phyloP scores from a whole-genome alignment of 2,329 filamentous ascomycete genomes.

The Monilinia laxa region DNA sequence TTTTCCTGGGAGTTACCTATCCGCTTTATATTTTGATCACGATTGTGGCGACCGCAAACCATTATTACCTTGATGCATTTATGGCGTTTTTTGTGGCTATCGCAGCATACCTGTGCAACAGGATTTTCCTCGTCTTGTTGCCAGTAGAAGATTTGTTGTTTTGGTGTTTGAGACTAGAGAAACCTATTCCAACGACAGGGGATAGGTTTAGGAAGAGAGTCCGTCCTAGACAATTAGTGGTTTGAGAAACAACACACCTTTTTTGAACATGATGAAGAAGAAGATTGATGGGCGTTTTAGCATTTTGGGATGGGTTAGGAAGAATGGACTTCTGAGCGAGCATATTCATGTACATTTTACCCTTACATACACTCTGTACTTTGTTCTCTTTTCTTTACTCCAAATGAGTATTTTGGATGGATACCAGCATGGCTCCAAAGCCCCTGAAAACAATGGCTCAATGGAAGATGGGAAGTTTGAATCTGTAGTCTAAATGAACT shows the following conservation, averaged over 20 bases:
- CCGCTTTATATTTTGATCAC: conserved; percentile 49
- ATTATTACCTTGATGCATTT: conserved; percentile 54
- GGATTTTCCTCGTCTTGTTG: conserved; percentile 50
- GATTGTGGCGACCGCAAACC: conserved; percentile 56
- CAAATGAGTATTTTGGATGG: conserved; percentile 11
- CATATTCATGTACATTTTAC: conserved; percentile 10
- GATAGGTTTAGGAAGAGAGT: conserved; percentile 34
- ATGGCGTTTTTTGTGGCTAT: conserved; percentile 49
- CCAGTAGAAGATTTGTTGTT: conserved; percentile 51
- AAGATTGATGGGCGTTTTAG: conserved; percentile 5
- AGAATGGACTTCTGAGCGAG: background rate
- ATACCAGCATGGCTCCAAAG: conserved; percentile 14
- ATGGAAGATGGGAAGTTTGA: background rate
- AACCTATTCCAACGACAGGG: conserved; percentile 51
- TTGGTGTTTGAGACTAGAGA: conserved; percentile 49
- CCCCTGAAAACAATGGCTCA: conserved; percentile 1
- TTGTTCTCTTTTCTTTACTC: background rate
- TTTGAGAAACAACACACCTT: too few relatives aligned
- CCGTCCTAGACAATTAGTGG: background rate
- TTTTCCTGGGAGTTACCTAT: conserved; percentile 46
- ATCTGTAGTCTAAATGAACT: background rate
- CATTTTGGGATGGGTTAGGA: background rate
- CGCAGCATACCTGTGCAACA: conserved; percentile 49
- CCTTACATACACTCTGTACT: background rate
- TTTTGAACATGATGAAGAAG: background rate